Evolutionary conservation across 2,329 filamentous ascomycete genomes (phyloP), one percentile per base, ranked within the genome.

Genomic region (Macrophomina phaseolina): DNA sequence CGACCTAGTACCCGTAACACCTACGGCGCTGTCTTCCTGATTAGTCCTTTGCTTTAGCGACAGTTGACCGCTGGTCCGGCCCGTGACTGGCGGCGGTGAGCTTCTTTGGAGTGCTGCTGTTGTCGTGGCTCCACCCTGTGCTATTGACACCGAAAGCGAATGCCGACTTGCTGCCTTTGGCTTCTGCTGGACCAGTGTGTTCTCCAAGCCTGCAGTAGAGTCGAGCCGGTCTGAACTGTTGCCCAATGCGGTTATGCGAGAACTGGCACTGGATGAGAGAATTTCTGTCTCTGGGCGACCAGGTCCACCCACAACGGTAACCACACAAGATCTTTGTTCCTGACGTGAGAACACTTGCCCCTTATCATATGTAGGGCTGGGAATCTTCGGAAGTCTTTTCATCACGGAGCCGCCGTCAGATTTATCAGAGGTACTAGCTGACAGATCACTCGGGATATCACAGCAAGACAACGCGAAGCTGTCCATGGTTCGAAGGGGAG

Each of bases 251-350:
- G 64, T 66, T 36, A 53, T 58, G 42, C 55, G 45, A 38, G 53
- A 66, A 38, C 64, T 53, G 46, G 46, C 46, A 61, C 64, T 66
- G 36, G 64, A 66, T 34, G 64, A 66, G 46, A 66, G 63, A 40
- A 58, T n/a, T 40, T 56, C 52, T 9, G 12, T 49, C 32, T 65
- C 63, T 30, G 30, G 30, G 32, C 63, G 42, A 11, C 38, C 49
- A 9, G 51, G n/a, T 28, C 63, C 42, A 28, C 38, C 51, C 45
- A 56, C 51, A 28, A 56, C 49, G 28, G 63, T 49, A 3, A 38
- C 45, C 32, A 62, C 58, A 40, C 58, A 49, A 49, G 58, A 49
- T 28, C 58, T 40, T 30, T 62, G 58, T 38, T 62, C 58, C 58
- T 62, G 58, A 11, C 58, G 58, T 18, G 58, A 62, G 34, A 42